Evolutionary conservation across 192 early-diverging fungal species (phyloP).

Genomic region (Cladochytrium replicatum): DNA sequence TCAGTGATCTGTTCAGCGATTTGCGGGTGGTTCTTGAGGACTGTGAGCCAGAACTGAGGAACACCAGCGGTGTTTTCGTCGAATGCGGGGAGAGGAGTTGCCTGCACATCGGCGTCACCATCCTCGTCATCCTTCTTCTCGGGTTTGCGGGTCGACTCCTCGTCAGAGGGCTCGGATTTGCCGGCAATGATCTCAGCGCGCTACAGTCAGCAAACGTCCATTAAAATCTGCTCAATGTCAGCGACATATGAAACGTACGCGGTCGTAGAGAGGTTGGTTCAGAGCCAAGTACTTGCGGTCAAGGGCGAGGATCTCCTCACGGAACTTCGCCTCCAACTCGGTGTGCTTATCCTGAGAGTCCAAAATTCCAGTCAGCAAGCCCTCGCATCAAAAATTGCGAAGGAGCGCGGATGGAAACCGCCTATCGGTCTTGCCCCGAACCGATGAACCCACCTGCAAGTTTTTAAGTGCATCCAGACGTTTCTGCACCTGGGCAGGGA

Average conservation of each 20-base stretch:
- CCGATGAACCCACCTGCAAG: conserved; percentile 68
- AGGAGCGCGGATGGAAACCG: too few species aligned
- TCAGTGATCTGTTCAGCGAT: conserved; percentile 81
- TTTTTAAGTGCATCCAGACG: conserved; percentile 80
- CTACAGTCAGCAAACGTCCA: too few species aligned
- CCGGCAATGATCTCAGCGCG: conserved; percentile 73
- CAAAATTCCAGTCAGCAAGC: too few species aligned
- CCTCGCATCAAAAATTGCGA: too few species aligned
- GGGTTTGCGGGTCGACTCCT: conserved; percentile 57
- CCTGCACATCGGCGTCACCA: conserved; percentile 11
- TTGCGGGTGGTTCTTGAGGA: conserved; percentile 74
- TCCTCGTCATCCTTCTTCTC: conserved; percentile 42
- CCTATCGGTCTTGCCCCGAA: too few species aligned
- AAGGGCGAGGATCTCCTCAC: conserved; percentile 83
- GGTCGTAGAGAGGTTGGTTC: conserved; percentile 81
- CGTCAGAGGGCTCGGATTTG: conserved; percentile 82
- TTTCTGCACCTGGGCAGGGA: conserved; percentile 69
- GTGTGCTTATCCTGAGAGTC: conserved; percentile 58
- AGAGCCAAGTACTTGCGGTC: conserved; percentile 91
- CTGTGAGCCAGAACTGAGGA: conserved; percentile 95
- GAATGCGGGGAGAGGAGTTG: too few species aligned
- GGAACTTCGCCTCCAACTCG: conserved; percentile 78
- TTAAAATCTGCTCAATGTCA: too few species aligned
- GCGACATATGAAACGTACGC: too few species aligned
- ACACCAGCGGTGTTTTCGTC: too few species aligned